Percentiles rank a stretch among this genome's conserved stretches.
Conservation (phyloP, 441 rosid genomes). For the Omphalea diandra region DNA sequence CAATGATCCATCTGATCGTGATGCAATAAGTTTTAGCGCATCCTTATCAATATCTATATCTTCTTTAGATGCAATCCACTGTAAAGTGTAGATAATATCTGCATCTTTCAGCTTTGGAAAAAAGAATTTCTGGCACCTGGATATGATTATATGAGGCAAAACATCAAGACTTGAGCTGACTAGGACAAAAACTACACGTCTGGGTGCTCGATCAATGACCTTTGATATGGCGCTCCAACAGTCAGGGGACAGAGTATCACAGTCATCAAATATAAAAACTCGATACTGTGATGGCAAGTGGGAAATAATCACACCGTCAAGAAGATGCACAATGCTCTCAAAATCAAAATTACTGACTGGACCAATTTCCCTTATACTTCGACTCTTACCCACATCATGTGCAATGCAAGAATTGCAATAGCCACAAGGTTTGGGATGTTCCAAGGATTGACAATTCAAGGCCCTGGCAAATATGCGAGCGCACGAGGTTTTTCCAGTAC, state of each 20-base stretch:
- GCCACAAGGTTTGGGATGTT: slow-evolving; percentile 85
- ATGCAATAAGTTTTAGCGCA: slow-evolving; percentile 93
- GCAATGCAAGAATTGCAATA: slow-evolving; percentile 73
- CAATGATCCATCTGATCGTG: slow-evolving; percentile 95
- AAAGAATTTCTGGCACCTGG: slow-evolving; percentile 97
- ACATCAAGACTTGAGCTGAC: slow-evolving; percentile 91
- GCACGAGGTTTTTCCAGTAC: slow-evolving; percentile 96
- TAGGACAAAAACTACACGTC: slow-evolving; percentile 78
- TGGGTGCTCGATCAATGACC: slow-evolving; percentile 89
- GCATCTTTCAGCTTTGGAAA: slow-evolving; percentile 95
- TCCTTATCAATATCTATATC: slow-evolving; percentile 75
- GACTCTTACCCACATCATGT: slow-evolving; percentile 74
- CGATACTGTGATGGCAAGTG: slow-evolving; percentile 59
- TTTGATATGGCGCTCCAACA: slow-evolving; percentile 85
- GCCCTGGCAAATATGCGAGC: slow-evolving; percentile 95
- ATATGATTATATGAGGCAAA: slow-evolving; percentile 89
- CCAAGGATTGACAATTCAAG: slow-evolving; percentile 81
- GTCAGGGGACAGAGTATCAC: slow-evolving; percentile 73
- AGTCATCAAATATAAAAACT: slow-evolving; percentile 87
- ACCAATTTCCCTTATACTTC: slow-evolving; percentile 77
- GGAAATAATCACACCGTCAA: slow-evolving; percentile 60
- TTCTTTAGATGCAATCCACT: slow-evolving; percentile 86
- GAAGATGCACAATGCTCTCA: slow-evolving; percentile 63
- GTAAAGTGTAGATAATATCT: slow-evolving; percentile 75
- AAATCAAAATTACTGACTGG: slow-evolving; percentile 81